These are phyloP conservation scores for Paralagenidium karlingii DNA, from an alignment of 352 stramenopile species.

Conservation along the genomic window DNA sequence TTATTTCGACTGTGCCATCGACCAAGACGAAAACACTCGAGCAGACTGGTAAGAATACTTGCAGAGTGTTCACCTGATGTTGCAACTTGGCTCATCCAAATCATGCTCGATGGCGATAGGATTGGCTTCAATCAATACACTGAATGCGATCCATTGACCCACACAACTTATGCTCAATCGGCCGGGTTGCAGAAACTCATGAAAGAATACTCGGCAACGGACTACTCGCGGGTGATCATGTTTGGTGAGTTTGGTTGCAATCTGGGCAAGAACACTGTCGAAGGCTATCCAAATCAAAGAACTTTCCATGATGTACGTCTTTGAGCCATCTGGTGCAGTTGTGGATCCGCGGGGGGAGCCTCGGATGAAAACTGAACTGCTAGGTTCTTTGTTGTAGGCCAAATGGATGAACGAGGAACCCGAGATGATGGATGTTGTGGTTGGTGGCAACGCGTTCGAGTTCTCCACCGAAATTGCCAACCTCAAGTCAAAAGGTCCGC, in stretches of 20 bases:
- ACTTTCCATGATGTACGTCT: conserved; percentile 54
- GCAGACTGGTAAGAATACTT: conserved; percentile 25
- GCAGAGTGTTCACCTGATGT: no score
- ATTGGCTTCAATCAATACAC: conserved; percentile 65
- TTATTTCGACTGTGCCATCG: conserved; percentile 58
- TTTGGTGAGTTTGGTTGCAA: conserved; percentile 66
- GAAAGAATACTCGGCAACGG: conserved; percentile 29
- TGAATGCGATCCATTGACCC: conserved; percentile 37
- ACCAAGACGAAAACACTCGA: conserved; percentile 29
- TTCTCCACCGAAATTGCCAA: conserved; percentile 74
- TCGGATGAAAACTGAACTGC: no score
- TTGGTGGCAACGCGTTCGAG: conserved; percentile 75
- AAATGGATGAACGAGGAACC: conserved; percentile 79
- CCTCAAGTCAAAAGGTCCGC: no score
- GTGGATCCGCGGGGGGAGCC: no score
- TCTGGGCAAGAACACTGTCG: conserved; percentile 41
- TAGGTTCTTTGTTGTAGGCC: conserved; percentile 52
- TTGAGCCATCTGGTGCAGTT: no score
- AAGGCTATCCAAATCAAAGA: conserved; percentile 43
- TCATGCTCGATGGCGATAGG: no score
- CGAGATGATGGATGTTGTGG: conserved; percentile 57
- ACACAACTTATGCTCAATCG: conserved; percentile 27
- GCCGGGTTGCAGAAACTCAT: conserved; percentile 34
- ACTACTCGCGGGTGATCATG: conserved; percentile 40
- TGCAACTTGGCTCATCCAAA: no score